These are phyloP conservation scores for Podaxis sp. DNA, from an alignment of 768 basidiomycete genomes.

Conservation along the genomic window DNA sequence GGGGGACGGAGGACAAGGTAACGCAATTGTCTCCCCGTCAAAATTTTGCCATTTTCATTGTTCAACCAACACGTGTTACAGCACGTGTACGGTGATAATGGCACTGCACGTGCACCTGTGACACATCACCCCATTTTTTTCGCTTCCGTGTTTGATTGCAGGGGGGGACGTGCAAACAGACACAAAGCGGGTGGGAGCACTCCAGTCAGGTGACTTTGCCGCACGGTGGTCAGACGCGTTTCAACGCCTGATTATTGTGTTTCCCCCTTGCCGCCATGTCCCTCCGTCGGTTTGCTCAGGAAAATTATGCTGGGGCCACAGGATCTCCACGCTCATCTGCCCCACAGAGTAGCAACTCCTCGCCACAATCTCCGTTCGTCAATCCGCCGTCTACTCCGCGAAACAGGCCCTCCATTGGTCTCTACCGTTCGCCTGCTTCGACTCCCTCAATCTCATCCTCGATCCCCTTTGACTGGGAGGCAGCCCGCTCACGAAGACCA, in stretches of 20 bases:
- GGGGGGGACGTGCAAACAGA: constrained; percentile 5
- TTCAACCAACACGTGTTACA: constrained; percentile 46
- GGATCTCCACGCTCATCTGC: constrained; percentile 32
- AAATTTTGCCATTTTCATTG: constrained; percentile 41
- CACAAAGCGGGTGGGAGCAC: background rate
- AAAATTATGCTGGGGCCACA: constrained; percentile 37
- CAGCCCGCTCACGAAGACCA: constrained; percentile 65
- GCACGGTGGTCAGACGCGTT: constrained; percentile 15
- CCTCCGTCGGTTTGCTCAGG: constrained; percentile 57
- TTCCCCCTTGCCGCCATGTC: constrained; percentile 35
- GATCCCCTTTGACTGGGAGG: constrained; percentile 85
- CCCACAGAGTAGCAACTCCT: constrained; percentile 19
- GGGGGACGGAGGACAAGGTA: constrained; percentile 26
- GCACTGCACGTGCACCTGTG: constrained; percentile 27
- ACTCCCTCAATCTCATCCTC: constrained; percentile 77
- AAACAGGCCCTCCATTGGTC: constrained; percentile 48
- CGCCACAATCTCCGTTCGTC: constrained; percentile 31
- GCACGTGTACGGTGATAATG: constrained; percentile 27
- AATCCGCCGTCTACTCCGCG: constrained; percentile 39
- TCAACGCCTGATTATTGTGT: background rate
- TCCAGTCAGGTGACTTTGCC: background rate
- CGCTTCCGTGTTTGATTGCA: constrained; percentile 1
- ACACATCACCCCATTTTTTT: constrained; percentile 9
- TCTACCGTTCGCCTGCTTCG: constrained; percentile 57
- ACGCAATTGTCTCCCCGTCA: constrained; percentile 23